A percentile compares a stretch with the other conserved stretches of the same genome.
Evolutionary conservation across 352 stramenopile species (phyloP).

Genomic region (Phytophthora hybrid): DNA sequence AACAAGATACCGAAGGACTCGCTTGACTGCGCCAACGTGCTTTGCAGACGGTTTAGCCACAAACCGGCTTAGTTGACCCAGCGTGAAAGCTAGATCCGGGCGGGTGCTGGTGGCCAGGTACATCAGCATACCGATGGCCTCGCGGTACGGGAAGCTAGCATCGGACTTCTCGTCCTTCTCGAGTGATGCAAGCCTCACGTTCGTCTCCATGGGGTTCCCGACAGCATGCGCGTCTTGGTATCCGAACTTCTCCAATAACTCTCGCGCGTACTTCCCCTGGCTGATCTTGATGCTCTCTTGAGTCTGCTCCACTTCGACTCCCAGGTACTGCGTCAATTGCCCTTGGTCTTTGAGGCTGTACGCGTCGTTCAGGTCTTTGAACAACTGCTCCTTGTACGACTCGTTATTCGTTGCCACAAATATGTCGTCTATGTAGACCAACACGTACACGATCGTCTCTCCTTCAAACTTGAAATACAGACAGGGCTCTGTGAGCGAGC

Average conservation of each 20-base stretch:
- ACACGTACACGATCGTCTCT: background rate
- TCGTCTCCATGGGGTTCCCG: too few relatives aligned
- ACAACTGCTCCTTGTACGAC: constrained; percentile 7
- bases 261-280: too few relatives aligned
- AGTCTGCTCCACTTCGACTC: constrained; percentile 6
- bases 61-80: constrained; percentile 23
- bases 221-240: too few relatives aligned
- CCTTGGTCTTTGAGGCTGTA: constrained; percentile 19
- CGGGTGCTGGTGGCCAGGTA: too few relatives aligned
- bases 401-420: background rate
- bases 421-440: background rate
- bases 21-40: constrained; percentile 17
- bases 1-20: constrained; percentile 3
- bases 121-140: too few relatives aligned
- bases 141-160: too few relatives aligned
- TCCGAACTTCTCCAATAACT: too few relatives aligned
- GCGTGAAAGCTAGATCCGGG: too few relatives aligned
- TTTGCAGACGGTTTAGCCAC: background rate
- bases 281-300: constrained; percentile 2
- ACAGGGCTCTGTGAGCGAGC: constrained; percentile 5
- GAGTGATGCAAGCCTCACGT: too few relatives aligned
- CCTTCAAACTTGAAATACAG: constrained; percentile 11
- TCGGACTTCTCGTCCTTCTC: too few relatives aligned
- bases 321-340: background rate
- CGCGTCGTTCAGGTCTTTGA: constrained; percentile 4